These are phyloP conservation scores for Xylaria sp. DNA, from an alignment of 2,329 filamentous ascomycete species.

Conservation along the genomic window DNA sequence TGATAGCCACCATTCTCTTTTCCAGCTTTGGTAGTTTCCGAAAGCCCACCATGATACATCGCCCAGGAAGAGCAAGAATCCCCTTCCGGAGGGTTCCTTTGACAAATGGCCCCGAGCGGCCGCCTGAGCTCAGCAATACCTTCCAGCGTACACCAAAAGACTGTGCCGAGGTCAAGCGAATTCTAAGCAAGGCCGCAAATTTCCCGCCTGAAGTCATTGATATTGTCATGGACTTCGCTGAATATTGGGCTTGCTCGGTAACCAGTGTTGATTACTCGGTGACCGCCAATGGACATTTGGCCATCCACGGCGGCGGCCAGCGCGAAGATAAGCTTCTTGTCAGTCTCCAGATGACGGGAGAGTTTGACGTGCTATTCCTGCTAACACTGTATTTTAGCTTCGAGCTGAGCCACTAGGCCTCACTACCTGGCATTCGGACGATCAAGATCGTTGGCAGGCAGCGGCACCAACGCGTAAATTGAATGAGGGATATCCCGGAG, in stretches of 20 bases:
- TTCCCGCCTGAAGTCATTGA: conserved; percentile 67
- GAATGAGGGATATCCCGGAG: conserved; percentile 48
- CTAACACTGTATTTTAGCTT: conserved; percentile 46
- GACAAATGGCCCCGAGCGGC: conserved; percentile 17
- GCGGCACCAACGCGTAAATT: conserved; percentile 39
- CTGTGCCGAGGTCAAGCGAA: conserved; percentile 59
- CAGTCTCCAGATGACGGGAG: neutral
- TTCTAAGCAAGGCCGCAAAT: conserved; percentile 56
- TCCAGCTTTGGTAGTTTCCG: conserved; percentile 15
- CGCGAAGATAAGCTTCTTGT: conserved; percentile 56
- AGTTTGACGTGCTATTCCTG: neutral
- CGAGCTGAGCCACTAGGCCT: conserved; percentile 56
- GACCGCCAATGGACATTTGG: conserved; percentile 18
- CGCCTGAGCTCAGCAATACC: conserved; percentile 22
- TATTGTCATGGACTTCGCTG: conserved; percentile 66
- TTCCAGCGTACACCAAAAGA: conserved; percentile 52
- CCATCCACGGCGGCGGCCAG: conserved; percentile 36
- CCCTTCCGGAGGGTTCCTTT: conserved; percentile 34
- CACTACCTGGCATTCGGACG: conserved; percentile 44
- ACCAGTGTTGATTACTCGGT: conserved; percentile 47
- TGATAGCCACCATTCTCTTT: conserved; percentile 9
- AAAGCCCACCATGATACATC: conserved; percentile 41
- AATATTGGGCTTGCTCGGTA: conserved; percentile 69
- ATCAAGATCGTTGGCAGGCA: conserved; percentile 41
- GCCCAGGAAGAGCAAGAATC: conserved; percentile 35